These are phyloP conservation scores for Acanthamoeba triangularis DNA, from an alignment of 208 protist genomes.

Conservation along the genomic window DNA sequence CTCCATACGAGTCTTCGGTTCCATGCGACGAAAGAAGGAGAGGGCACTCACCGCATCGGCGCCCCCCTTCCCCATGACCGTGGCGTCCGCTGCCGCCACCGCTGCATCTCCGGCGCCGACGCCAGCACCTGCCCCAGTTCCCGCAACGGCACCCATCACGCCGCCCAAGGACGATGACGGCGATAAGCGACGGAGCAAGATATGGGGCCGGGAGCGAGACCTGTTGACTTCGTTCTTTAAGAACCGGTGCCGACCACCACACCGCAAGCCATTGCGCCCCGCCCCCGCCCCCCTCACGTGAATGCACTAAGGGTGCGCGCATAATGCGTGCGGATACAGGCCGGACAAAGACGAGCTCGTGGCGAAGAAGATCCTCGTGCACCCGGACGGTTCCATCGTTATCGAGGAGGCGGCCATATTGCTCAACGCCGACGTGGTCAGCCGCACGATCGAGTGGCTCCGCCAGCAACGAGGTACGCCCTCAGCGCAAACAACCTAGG, in stretches of 20 bases:
- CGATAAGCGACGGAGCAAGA: slow-evolving; percentile 30
- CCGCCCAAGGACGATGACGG: neutral
- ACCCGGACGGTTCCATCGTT: neutral
- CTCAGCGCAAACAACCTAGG: too few relatives aligned
- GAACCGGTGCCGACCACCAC: neutral
- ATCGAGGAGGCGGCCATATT: neutral
- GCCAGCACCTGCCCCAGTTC: neutral
- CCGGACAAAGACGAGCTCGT: slow-evolving; percentile 40
- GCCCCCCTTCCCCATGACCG: neutral
- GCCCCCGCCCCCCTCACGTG: too few relatives aligned
- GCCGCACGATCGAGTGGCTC: slow-evolving; percentile 19
- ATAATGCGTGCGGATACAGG: neutral
- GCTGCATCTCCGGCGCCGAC: neutral
- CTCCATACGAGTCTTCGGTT: slow-evolving; percentile 5
- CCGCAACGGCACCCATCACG: neutral
- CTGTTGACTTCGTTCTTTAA: slow-evolving; percentile 45
- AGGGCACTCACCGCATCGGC: neutral
- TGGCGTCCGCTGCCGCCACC: neutral
- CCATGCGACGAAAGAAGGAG: slow-evolving; percentile 30
- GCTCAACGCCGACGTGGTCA: slow-evolving; percentile 38
- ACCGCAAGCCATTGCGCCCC: neutral
- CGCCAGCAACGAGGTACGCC: neutral
- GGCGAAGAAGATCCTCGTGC: slow-evolving; percentile 45
- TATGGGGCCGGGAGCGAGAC: slow-evolving; percentile 25
- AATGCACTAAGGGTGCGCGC: neutral